phyloP scores from a whole-genome alignment of 352 stramenopile genomes.

The Globisporangium emineosum region DNA sequence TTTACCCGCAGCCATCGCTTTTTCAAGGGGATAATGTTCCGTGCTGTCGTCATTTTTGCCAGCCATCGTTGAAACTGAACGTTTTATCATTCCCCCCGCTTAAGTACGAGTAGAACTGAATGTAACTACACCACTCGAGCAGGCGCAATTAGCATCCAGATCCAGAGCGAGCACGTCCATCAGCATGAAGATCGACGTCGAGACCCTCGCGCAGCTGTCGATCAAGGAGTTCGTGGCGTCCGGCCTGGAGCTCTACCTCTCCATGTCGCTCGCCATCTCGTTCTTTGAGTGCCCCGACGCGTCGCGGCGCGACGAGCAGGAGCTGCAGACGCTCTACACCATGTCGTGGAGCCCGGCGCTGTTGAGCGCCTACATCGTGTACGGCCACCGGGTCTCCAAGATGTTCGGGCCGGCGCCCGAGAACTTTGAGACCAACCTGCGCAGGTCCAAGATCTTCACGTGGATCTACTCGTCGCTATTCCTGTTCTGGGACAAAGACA shows the following conservation, averaged over 20 bases:
- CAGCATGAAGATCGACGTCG: constrained; percentile 26
- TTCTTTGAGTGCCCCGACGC: constrained; percentile 68
- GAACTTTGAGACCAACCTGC: constrained; percentile 65
- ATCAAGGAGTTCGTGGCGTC: constrained; percentile 61
- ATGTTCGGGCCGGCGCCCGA: constrained; percentile 44
- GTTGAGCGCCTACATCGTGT: constrained; percentile 43
- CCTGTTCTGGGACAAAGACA: constrained; percentile 70
- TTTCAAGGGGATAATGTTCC: too few species aligned
- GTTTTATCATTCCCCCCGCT: neutral
- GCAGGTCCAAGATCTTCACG: constrained; percentile 63
- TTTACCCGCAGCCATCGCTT: too few species aligned
- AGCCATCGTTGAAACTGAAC: too few species aligned
- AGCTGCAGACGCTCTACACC: constrained; percentile 68
- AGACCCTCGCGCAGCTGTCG: constrained; percentile 41
- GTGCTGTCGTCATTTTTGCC: too few species aligned
- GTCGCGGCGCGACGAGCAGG: constrained; percentile 48
- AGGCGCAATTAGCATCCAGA: too few species aligned
- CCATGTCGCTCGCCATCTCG: constrained; percentile 58
- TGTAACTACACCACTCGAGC: too few species aligned
- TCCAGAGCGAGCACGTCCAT: neutral
- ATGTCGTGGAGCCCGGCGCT: constrained; percentile 56
- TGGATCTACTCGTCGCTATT: constrained; percentile 60
- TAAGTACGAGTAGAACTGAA: constrained; percentile 7
- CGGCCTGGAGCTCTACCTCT: constrained; percentile 69
- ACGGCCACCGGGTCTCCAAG: constrained; percentile 43